phyloP scores from a whole-genome alignment of 306 rosid genomes.

The Sphenostylis stenocarpa region DNA sequence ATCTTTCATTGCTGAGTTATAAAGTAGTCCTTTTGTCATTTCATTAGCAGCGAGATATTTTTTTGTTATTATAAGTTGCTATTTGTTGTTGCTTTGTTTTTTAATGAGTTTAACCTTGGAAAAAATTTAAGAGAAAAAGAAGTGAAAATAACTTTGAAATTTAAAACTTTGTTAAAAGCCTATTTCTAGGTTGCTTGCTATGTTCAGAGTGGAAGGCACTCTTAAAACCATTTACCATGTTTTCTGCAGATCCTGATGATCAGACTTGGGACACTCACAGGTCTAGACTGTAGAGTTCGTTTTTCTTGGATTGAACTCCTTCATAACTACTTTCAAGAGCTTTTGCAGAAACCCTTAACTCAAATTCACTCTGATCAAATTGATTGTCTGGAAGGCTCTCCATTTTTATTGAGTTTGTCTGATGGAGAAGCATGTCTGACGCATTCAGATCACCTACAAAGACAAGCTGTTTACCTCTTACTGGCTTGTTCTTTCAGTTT shows the following conservation, averaged over 20 bases:
- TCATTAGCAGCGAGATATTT: background rate
- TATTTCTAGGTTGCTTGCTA: slow-evolving; percentile 14
- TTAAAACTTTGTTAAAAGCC: background rate
- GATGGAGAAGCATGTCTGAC: slow-evolving; percentile 47
- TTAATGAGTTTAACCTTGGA: background rate
- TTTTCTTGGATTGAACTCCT: slow-evolving; percentile 76
- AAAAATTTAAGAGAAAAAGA: background rate
- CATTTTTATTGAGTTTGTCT: slow-evolving; percentile 59
- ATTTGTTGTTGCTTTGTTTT: background rate
- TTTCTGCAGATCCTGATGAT: slow-evolving; percentile 70
- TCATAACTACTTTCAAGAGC: slow-evolving; percentile 56
- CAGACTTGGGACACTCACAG: slow-evolving; percentile 61
- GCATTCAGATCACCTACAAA: slow-evolving; percentile 63
- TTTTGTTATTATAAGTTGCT: background rate
- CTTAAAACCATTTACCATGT: slow-evolving; percentile 15
- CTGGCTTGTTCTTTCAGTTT: slow-evolving; percentile 62
- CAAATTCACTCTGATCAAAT: slow-evolving; percentile 43
- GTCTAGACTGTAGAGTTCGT: slow-evolving; percentile 43
- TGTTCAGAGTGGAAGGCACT: slow-evolving; percentile 11
- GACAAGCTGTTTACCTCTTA: slow-evolving; percentile 74
- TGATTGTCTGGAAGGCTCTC: slow-evolving; percentile 79
- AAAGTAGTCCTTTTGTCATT: background rate
- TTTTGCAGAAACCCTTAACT: slow-evolving; percentile 49
- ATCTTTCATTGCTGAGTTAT: background rate
- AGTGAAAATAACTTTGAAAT: background rate